Percentiles rank a stretch among this genome's conserved stretches.
Evolutionary conservation across 2,329 filamentous ascomycete species (phyloP).

Genomic region (Endothia cerciana): DNA sequence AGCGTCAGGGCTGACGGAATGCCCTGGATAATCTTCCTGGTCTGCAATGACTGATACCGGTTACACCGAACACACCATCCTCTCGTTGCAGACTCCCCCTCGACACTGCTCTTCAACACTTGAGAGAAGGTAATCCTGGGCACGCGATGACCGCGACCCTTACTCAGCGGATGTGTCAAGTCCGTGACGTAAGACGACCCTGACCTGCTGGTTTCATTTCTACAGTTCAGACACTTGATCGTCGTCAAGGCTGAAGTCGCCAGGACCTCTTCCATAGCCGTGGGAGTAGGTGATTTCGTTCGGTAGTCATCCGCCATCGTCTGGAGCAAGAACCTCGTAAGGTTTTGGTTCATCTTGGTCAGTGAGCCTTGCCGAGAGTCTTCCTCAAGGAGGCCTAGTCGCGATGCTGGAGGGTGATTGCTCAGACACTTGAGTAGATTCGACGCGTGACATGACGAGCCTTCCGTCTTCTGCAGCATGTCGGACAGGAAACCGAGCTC

Average conservation of each 20-base stretch:
- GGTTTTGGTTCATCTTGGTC: slow-evolving; percentile 80
- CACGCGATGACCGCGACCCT: slow-evolving; percentile 52
- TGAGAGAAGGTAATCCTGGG: slow-evolving; percentile 77
- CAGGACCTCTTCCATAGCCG: slow-evolving; percentile 75
- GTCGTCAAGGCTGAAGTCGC: slow-evolving; percentile 72
- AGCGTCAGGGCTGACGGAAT: slow-evolving; percentile 87
- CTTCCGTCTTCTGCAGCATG: slow-evolving; percentile 95
- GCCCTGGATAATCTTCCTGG: slow-evolving; percentile 79
- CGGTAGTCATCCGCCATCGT: slow-evolving; percentile 79
- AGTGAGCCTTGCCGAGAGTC: slow-evolving; percentile 73
- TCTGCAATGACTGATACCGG: slow-evolving; percentile 85
- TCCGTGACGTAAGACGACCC: slow-evolving; percentile 84
- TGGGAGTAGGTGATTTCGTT: slow-evolving; percentile 63
- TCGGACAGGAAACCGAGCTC: slow-evolving; percentile 96
- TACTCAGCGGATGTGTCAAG: slow-evolving; percentile 72
- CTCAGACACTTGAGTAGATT: slow-evolving; percentile 92
- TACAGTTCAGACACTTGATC: slow-evolving; percentile 85
- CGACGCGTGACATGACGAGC: slow-evolving; percentile 92
- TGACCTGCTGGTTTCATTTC: slow-evolving; percentile 80
- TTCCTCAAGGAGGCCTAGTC: slow-evolving; percentile 83
- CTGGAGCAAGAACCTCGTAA: slow-evolving; percentile 84
- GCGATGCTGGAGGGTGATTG: slow-evolving; percentile 76
- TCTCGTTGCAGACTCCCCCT: slow-evolving; percentile 83
- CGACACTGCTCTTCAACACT: slow-evolving; percentile 88
- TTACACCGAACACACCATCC: slow-evolving; percentile 94